Conservation (phyloP, 768 basidiomycete species). For the Mycena pura region DNA sequence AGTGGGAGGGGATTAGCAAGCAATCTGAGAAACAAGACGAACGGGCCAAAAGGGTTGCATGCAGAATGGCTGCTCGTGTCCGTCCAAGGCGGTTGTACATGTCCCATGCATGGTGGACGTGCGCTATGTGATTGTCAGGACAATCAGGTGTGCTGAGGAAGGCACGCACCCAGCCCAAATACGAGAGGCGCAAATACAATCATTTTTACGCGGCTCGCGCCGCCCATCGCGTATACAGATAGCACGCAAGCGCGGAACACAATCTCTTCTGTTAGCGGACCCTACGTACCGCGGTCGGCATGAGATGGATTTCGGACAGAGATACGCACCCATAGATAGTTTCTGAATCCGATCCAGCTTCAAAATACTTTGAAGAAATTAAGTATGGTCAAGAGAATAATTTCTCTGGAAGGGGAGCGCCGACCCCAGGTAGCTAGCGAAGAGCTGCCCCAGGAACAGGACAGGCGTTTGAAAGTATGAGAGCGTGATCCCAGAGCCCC, state of each 20-base stretch:
- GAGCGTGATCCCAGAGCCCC: constrained; percentile 30
- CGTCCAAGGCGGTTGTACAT: constrained; percentile 78
- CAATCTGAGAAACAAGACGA: constrained; percentile 31
- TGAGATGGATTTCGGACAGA: neutral
- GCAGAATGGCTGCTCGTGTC: constrained; percentile 65
- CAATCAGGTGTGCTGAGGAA: neutral
- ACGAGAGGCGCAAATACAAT: constrained; percentile 83
- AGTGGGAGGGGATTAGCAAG: neutral
- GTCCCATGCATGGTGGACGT: constrained; percentile 93
- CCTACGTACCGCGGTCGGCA: constrained; percentile 52
- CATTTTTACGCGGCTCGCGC: constrained; percentile 60
- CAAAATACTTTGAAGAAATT: constrained; percentile 49
- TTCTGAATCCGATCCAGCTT: constrained; percentile 69
- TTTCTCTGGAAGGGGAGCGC: constrained; percentile 61
- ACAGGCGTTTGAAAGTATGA: constrained; percentile 74
- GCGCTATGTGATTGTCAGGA: constrained; percentile 67
- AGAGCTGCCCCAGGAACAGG: constrained; percentile 82
- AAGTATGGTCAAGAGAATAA: constrained; percentile 52
- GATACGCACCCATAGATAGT: constrained; percentile 60
- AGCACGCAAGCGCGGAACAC: constrained; percentile 90
- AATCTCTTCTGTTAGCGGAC: constrained; percentile 90
- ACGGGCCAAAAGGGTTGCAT: constrained; percentile 65
- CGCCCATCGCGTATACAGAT: constrained; percentile 72
- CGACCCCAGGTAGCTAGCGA: constrained; percentile 52
- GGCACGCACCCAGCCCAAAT: constrained; percentile 81